Conservation (phyloP, 345 rosid species). For the Streptanthus diversifolius region DNA sequence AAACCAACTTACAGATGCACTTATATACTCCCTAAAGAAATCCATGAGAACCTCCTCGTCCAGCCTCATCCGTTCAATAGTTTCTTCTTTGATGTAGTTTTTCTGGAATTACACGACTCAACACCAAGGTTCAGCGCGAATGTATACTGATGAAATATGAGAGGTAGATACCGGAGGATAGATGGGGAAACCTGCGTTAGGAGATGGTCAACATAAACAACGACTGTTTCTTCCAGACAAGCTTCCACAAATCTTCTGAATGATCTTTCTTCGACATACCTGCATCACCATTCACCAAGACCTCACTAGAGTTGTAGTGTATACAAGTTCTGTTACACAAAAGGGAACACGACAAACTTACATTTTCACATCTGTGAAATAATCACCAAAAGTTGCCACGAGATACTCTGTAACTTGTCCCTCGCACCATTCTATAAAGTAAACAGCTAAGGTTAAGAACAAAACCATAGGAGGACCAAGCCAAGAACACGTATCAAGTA, state of each 20-base stretch:
- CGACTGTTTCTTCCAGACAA: conserved; percentile 85
- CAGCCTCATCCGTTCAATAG: conserved; percentile 90
- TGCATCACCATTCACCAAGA: conserved; percentile 33
- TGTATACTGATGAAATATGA: neutral
- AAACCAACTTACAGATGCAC: conserved; percentile 63
- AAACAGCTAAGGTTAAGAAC: conserved; percentile 22
- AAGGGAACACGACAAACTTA: conserved; percentile 39
- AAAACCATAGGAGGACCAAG: neutral
- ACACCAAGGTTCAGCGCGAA: neutral
- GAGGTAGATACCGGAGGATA: neutral
- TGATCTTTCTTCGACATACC: conserved; percentile 96
- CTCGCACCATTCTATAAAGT: conserved; percentile 83
- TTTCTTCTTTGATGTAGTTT: conserved; percentile 92
- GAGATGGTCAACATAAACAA: conserved; percentile 88
- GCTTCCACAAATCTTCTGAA: conserved; percentile 96
- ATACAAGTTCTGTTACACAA: neutral
- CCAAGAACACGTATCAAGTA: neutral
- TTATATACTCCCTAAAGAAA: conserved; percentile 92
- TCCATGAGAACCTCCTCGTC: conserved; percentile 98
- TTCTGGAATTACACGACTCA: conserved; percentile 46
- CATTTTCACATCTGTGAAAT: conserved; percentile 94
- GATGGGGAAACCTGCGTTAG: conserved; percentile 61
- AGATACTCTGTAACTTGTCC: conserved; percentile 94
- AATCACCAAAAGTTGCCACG: conserved; percentile 93
- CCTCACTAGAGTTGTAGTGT: neutral